Evolutionary conservation across 2,329 filamentous ascomycete genomes (phyloP).

Genomic region (Fusarium keratoplasticum): DNA sequence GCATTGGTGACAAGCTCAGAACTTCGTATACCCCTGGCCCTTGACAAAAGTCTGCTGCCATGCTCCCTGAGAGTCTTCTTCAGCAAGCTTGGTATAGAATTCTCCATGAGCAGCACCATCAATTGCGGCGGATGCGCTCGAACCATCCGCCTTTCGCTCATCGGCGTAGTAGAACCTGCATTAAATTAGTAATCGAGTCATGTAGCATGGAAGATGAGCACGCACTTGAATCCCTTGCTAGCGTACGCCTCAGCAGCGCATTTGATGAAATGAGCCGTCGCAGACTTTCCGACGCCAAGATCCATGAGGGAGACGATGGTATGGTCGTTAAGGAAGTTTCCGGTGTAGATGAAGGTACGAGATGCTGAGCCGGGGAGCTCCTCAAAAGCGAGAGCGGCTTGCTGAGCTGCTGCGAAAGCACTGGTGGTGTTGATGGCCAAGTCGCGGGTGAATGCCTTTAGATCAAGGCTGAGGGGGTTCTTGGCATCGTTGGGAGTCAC

Average conservation of each 20-base stretch:
- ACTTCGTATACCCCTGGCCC: conserved; percentile 53
- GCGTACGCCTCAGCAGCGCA: conserved; percentile 47
- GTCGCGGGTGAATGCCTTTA: conserved; percentile 5
- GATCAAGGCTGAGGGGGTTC: conserved; percentile 3
- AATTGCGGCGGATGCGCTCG: conserved; percentile 43
- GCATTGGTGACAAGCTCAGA: conserved; percentile 15
- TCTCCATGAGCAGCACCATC: conserved; percentile 56
- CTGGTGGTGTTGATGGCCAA: conserved; percentile 33
- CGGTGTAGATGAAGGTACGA: conserved; percentile 58
- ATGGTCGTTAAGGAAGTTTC: conserved; percentile 52
- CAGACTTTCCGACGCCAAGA: conserved; percentile 54
- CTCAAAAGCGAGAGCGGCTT: conserved; percentile 47
- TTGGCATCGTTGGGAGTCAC: conserved; percentile 18
- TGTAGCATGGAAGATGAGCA: neutral
- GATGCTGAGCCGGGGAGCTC: conserved; percentile 47
- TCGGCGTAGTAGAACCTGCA: conserved; percentile 64
- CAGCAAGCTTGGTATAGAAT: conserved; percentile 55
- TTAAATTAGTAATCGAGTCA: neutral
- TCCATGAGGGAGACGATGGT: conserved; percentile 46
- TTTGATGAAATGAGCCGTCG: conserved; percentile 47
- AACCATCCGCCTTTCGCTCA: conserved; percentile 57
- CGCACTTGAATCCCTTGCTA: conserved; percentile 50
- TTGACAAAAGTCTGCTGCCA: conserved; percentile 60
- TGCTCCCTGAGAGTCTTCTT: conserved; percentile 54
- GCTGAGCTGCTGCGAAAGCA: conserved; percentile 51